phyloP scores from a whole-genome alignment of 805 yeast species.

The Saturnispora dispora region DNA sequence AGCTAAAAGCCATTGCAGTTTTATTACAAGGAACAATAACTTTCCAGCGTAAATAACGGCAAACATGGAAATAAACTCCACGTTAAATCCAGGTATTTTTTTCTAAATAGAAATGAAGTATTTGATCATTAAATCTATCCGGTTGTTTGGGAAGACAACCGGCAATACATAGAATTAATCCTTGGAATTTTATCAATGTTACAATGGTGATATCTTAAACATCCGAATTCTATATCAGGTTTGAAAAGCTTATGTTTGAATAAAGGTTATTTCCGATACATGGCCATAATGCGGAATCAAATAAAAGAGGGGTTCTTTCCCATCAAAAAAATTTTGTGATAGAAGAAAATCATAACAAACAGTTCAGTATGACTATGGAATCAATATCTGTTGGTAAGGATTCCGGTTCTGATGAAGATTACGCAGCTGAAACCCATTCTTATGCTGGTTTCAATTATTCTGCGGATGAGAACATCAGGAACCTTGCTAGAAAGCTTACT shows the following conservation, averaged over 20 bases:
- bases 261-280: neutral
- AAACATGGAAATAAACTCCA: neutral
- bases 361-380: slow-evolving; percentile 11
- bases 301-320: neutral
- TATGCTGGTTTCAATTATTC: slow-evolving; percentile 32
- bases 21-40: neutral
- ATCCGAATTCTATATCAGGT: too few relatives aligned
- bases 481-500: slow-evolving; percentile 35
- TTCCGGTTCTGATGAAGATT: slow-evolving; percentile 8
- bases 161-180: neutral
- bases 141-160: neutral
- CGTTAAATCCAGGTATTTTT: neutral
- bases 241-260: neutral
- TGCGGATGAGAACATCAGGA: slow-evolving; percentile 28
- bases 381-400: slow-evolving; percentile 22
- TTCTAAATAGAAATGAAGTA: neutral
- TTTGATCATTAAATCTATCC: neutral
- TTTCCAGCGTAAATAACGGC: neutral
- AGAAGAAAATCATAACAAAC: neutral
- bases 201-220: neutral
- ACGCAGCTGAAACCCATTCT: slow-evolving; percentile 7
- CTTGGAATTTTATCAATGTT: neutral
- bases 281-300: neutral
- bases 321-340: neutral
- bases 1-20: neutral